phyloP scores from a whole-genome alignment of 805 yeast species.

The Ogataea minuta region DNA sequence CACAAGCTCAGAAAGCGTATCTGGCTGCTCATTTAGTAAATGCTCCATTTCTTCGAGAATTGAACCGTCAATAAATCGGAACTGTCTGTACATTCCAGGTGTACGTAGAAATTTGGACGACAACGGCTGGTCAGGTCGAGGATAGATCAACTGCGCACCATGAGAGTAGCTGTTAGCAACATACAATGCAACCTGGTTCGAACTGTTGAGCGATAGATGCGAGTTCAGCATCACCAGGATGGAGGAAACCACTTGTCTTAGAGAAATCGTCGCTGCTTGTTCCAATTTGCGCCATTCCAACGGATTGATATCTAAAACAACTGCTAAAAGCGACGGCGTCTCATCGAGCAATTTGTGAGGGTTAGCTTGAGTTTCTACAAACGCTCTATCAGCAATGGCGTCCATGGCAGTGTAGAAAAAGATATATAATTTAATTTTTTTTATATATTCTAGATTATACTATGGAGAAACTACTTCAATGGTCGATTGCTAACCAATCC shows the following conservation, averaged over 20 bases:
- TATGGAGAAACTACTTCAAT: slow-evolving; percentile 89
- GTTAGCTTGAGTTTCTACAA: slow-evolving; percentile 31
- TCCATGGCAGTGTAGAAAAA: slow-evolving; percentile 44
- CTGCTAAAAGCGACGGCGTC: slow-evolving; percentile 73
- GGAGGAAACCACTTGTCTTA: slow-evolving; percentile 61
- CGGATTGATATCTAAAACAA: slow-evolving; percentile 78
- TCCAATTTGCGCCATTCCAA: slow-evolving; percentile 55
- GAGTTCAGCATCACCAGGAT: slow-evolving; percentile 79
- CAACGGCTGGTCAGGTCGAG: slow-evolving; percentile 34
- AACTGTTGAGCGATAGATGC: slow-evolving; percentile 79
- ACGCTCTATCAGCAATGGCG: slow-evolving; percentile 61
- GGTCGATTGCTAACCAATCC: slow-evolving; percentile 83
- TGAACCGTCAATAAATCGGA: slow-evolving; percentile 72
- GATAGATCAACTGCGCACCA: slow-evolving; percentile 72
- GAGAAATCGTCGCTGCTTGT: slow-evolving; percentile 40
- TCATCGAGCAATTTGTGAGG: slow-evolving; percentile 46
- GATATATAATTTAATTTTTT: background rate
- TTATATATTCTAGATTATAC: slow-evolving; percentile 8
- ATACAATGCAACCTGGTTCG: slow-evolving; percentile 79
- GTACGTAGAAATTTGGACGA: slow-evolving; percentile 36
- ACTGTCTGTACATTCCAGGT: slow-evolving; percentile 79
- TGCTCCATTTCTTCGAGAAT: slow-evolving; percentile 58
- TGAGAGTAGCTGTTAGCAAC: slow-evolving; percentile 58
- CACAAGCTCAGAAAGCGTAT: slow-evolving; percentile 21
- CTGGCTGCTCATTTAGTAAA: slow-evolving; percentile 38